Conservation (phyloP, 208 protist species). For the Trichomonas vaginalis region DNA sequence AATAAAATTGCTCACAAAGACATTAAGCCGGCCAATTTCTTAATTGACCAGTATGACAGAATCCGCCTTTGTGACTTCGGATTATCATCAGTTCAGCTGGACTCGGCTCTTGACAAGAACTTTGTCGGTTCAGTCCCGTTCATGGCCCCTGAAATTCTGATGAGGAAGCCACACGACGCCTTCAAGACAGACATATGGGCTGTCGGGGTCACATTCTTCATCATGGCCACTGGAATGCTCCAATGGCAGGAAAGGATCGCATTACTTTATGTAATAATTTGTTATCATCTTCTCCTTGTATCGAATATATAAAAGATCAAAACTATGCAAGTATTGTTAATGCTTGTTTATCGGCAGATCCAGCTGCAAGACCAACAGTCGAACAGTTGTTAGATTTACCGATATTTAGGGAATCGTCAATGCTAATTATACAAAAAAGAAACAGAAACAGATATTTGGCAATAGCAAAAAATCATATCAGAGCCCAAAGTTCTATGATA, state of each 20-base stretch:
- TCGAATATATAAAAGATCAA: background rate
- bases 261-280: background rate
- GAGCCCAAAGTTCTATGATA: too few relatives aligned
- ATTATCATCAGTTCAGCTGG: conserved; percentile 18
- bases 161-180: background rate
- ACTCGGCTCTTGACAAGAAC: background rate
- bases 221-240: background rate
- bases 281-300: background rate
- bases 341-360: background rate
- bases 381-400: background rate
- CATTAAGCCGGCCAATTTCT: conserved; percentile 50
- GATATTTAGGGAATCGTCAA: background rate
- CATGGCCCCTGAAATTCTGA: background rate
- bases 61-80: conserved; percentile 51
- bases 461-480: too few relatives aligned
- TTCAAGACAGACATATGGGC: background rate
- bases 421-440: too few relatives aligned
- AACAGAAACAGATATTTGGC: too few relatives aligned
- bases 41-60: conserved; percentile 37
- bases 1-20: conserved; percentile 40
- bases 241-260: background rate
- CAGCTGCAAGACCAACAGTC: background rate
- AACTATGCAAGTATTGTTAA: background rate
- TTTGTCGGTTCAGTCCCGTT: background rate
- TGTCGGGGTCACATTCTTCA: background rate